Percentiles rank a stretch among this genome's conserved stretches.
Evolutionary conservation across 345 rosid species (phyloP).

Genomic region (Citrus trifoliata): DNA sequence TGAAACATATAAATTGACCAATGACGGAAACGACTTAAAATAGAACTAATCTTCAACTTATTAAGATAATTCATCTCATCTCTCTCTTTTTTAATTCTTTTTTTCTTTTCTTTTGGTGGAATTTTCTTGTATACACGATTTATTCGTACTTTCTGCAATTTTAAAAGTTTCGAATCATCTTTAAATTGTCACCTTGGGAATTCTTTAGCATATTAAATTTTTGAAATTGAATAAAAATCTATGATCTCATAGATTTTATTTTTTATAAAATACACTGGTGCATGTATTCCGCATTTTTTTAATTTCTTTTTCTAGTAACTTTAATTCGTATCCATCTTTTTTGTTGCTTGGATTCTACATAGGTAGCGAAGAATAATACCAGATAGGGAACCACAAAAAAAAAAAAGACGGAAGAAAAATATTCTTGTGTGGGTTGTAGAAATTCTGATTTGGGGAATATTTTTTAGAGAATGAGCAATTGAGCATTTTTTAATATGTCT

Average conservation of each 20-base stretch:
- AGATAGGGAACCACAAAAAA: conserved; percentile 19
- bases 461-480: neutral
- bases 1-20: neutral
- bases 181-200: neutral
- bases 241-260: neutral
- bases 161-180: neutral
- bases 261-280: neutral
- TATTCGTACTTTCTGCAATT: neutral
- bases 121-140: neutral
- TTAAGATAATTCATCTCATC: neutral
- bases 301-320: neutral
- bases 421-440: conserved; percentile 22
- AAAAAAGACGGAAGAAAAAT: neutral
- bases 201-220: neutral
- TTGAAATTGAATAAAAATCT: neutral
- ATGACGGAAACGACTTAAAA: neutral
- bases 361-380: conserved; percentile 28
- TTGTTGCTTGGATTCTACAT: conserved; percentile 23
- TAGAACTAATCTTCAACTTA: neutral
- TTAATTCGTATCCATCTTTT: conserved; percentile 18
- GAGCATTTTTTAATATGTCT: neutral
- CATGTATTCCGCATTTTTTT: neutral
- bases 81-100: neutral
- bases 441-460: conserved; percentile 38
- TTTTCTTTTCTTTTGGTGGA: neutral